phyloP scores from a whole-genome alignment of 805 yeast genomes.

The Lachancea fermentati region DNA sequence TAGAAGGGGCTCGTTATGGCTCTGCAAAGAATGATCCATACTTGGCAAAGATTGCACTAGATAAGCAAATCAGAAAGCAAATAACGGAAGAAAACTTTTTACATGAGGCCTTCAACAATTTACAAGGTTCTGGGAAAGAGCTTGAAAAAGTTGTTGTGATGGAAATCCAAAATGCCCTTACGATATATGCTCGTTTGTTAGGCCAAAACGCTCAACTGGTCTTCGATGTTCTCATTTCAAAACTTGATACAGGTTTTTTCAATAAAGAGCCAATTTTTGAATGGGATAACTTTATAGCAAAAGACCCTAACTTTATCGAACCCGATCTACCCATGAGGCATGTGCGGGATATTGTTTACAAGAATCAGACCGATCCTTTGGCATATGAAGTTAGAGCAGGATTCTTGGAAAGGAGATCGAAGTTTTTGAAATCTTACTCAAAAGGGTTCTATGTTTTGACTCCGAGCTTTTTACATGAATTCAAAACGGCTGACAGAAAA shows the following conservation, averaged over 20 bases:
- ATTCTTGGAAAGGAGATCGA: slow-evolving; percentile 80
- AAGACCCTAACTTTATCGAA: slow-evolving; percentile 67
- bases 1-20: slow-evolving; percentile 53
- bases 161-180: slow-evolving; percentile 79
- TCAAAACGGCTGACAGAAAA: slow-evolving; percentile 75
- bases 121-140: slow-evolving; percentile 83
- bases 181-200: slow-evolving; percentile 62
- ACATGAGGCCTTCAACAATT: slow-evolving; percentile 81
- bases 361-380: slow-evolving; percentile 63
- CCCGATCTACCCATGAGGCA: slow-evolving; percentile 57
- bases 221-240: slow-evolving; percentile 58
- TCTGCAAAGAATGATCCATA: slow-evolving; percentile 70
- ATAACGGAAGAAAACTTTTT: slow-evolving; percentile 78
- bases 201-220: slow-evolving; percentile 72
- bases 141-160: slow-evolving; percentile 81
- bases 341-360: slow-evolving; percentile 56
- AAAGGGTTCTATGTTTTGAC: slow-evolving; percentile 89
- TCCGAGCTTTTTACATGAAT: slow-evolving; percentile 83
- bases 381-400: slow-evolving; percentile 71
- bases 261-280: slow-evolving; percentile 75
- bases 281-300: slow-evolving; percentile 78
- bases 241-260: slow-evolving; percentile 62
- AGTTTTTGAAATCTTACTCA: slow-evolving; percentile 85
- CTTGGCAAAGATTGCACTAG: slow-evolving; percentile 62
- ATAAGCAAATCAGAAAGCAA: slow-evolving; percentile 72